phyloP scores from a whole-genome alignment of 78 protist genomes.

The Capsaspora owczarzaki region DNA sequence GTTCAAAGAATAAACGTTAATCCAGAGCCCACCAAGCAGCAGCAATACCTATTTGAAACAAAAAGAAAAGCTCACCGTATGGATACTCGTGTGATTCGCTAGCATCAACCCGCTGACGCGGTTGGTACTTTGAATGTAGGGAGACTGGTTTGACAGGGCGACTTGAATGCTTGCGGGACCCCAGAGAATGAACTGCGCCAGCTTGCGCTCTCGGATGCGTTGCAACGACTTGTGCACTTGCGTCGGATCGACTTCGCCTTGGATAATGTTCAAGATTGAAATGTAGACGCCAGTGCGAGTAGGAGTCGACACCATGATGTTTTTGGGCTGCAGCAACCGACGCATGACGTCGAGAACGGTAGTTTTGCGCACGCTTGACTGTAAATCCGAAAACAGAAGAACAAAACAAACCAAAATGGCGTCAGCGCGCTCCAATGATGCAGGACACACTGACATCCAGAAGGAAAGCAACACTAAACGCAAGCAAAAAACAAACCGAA shows the following conservation, averaged over 20 bases:
- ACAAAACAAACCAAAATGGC: too few species aligned
- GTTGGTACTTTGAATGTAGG: slow-evolving; percentile 77
- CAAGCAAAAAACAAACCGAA: too few species aligned
- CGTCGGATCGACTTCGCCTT: slow-evolving; percentile 97
- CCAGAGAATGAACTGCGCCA: slow-evolving; percentile 96
- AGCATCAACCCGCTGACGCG: slow-evolving; percentile 98
- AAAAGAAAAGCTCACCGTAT: slow-evolving; percentile 12
- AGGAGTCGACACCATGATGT: slow-evolving; percentile 80
- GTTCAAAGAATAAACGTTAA: background rate
- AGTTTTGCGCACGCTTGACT: slow-evolving; percentile 92
- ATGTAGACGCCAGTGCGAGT: slow-evolving; percentile 77
- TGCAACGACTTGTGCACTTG: slow-evolving; percentile 96
- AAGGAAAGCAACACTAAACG: too few species aligned
- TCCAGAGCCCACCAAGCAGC: background rate
- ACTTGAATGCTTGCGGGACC: slow-evolving; percentile 98
- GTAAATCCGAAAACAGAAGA: too few species aligned
- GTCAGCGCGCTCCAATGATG: too few species aligned
- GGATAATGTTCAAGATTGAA: slow-evolving; percentile 95
- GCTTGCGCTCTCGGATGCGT: slow-evolving; percentile 83
- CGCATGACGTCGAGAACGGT: slow-evolving; percentile 98
- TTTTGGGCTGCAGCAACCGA: slow-evolving; percentile 92
- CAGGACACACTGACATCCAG: too few species aligned
- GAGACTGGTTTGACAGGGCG: slow-evolving; percentile 71
- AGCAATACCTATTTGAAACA: background rate
- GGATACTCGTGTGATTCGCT: slow-evolving; percentile 96